Evolutionary conservation across 2,329 filamentous ascomycete species (phyloP).

Genomic region (Fusarium abutilonis): DNA sequence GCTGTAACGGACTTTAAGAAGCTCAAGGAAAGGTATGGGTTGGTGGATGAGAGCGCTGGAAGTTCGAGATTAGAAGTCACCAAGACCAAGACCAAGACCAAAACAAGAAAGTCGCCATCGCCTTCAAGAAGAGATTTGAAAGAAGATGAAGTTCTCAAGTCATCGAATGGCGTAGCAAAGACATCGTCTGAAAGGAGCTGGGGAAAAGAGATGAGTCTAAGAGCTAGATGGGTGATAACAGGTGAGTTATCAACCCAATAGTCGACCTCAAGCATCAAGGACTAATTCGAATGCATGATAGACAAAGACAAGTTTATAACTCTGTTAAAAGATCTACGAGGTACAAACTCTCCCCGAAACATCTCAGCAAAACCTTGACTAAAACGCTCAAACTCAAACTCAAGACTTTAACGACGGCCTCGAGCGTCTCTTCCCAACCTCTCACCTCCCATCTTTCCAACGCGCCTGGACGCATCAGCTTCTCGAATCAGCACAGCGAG

Average conservation of each 20-base stretch:
- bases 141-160: slow-evolving; percentile 38
- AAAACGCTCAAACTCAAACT: neutral
- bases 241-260: slow-evolving; percentile 41
- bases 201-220: slow-evolving; percentile 50
- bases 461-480: slow-evolving; percentile 59
- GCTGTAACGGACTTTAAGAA: slow-evolving; percentile 58
- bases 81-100: slow-evolving; percentile 23
- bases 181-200: slow-evolving; percentile 45
- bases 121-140: slow-evolving; percentile 40
- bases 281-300: slow-evolving; percentile 18
- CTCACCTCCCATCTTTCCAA: slow-evolving; percentile 54
- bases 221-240: slow-evolving; percentile 57
- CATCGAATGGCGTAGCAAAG: slow-evolving; percentile 31
- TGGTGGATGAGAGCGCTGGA: slow-evolving; percentile 46
- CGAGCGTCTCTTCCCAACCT: slow-evolving; percentile 57
- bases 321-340: slow-evolving; percentile 54
- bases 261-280: neutral
- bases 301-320: slow-evolving; percentile 58
- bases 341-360: slow-evolving; percentile 32
- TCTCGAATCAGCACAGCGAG: slow-evolving; percentile 56
- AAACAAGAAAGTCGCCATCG: slow-evolving; percentile 31
- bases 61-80: slow-evolving; percentile 19
- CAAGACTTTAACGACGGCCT: slow-evolving; percentile 60
- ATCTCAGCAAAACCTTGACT: neutral
- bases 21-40: slow-evolving; percentile 55